Percentiles rank a stretch among this genome's conserved stretches.
Evolutionary conservation across 768 basidiomycete species (phyloP).

Genomic region (Hysterangium stoloniferum): DNA sequence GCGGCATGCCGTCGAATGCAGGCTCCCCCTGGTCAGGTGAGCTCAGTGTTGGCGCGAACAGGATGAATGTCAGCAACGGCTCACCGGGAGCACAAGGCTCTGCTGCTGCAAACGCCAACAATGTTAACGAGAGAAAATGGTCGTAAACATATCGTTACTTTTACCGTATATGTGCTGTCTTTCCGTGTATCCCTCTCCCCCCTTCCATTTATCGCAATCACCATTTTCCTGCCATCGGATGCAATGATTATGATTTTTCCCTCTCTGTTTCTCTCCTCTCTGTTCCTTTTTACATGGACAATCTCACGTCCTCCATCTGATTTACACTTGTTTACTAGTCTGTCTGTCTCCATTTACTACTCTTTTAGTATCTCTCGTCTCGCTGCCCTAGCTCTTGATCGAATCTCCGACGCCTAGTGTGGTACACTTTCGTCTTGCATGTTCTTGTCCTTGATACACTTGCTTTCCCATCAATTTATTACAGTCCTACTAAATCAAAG

Average conservation of each 20-base stretch:
- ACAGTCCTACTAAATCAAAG: constrained; percentile 8
- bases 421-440: constrained; percentile 43
- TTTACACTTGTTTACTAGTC: neutral
- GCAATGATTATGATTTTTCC: constrained; percentile 9
- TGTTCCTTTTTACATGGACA: constrained; percentile 1
- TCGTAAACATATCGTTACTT: neutral
- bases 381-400: constrained; percentile 20
- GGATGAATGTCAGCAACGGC: too few relatives aligned
- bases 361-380: neutral
- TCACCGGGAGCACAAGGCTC: too few relatives aligned
- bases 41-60: constrained; percentile 2
- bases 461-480: constrained; percentile 8
- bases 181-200: neutral
- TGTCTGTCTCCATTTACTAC: neutral
- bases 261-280: neutral
- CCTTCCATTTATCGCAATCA: neutral
- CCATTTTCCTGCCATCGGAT: constrained; percentile 1
- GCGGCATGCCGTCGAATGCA: neutral
- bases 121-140: neutral
- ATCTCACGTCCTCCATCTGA: too few relatives aligned
- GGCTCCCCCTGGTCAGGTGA: constrained; percentile 7
- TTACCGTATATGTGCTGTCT: neutral
- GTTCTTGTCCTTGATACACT: constrained; percentile 60
- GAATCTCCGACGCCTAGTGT: constrained; percentile 32
- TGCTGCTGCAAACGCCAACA: neutral